phyloP scores from a whole-genome alignment of 306 rosid species.

The Notholithocarpus densiflorus region DNA sequence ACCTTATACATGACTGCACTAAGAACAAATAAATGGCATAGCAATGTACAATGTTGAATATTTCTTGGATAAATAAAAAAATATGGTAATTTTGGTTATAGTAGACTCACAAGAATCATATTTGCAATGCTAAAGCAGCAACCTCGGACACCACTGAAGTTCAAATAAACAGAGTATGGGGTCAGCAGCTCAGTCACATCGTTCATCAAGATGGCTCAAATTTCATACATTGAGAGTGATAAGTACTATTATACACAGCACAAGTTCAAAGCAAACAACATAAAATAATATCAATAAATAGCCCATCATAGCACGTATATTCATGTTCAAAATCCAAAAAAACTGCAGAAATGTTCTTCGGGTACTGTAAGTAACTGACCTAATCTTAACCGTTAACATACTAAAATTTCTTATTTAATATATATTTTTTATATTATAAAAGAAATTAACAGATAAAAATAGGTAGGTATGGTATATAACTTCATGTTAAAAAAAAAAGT shows the following conservation, averaged over 20 bases:
- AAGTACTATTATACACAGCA: background rate
- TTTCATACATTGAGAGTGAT: slow-evolving; percentile 3
- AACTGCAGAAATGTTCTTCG: background rate
- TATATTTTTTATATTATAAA: too few species aligned
- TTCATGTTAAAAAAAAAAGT: too few species aligned
- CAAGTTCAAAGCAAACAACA: background rate
- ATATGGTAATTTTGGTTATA: background rate
- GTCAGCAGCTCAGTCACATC: slow-evolving; percentile 21
- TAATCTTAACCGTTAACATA: too few species aligned
- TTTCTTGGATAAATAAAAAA: too few species aligned
- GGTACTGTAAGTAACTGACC: too few species aligned
- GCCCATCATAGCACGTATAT: background rate
- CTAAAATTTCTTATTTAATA: too few species aligned
- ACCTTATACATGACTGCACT: background rate
- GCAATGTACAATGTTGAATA: background rate
- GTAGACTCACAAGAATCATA: slow-evolving; percentile 82
- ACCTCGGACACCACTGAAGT: slow-evolving; percentile 90
- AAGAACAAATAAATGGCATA: background rate
- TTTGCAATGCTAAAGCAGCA: slow-evolving; percentile 90
- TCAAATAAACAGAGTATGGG: slow-evolving; percentile 34
- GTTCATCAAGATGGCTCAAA: slow-evolving; percentile 18
- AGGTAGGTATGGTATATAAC: too few species aligned
- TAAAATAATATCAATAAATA: background rate
- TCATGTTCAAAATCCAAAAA: too few species aligned
- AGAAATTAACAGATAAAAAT: too few species aligned